Base-by-base conservation (phyloP, 2,329 filamentous ascomycete species). In the Xylariaceae sp. region DNA sequence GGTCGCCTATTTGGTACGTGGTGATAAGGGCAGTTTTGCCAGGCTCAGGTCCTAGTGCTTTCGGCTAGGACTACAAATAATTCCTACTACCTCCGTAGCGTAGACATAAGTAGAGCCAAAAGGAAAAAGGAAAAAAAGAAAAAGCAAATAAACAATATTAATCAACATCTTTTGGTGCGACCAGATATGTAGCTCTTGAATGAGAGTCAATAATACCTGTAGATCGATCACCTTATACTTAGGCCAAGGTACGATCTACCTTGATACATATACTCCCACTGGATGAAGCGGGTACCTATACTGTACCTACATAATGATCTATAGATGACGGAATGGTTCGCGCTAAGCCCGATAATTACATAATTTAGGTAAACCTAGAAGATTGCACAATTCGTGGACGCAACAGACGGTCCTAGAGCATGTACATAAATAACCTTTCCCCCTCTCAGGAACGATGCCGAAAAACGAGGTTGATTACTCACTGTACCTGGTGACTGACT, bases 401-500 rank as follows among this genome's bases (percentile, higher is more conserved):
- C 14, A 29, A 37, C 23, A 18, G 20, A 41, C 44, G 52, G 44
- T 40, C 51, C 44, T 56, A 48, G n/a, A n/a, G n/a, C n/a, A n/a
- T n/a, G n/a, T n/a, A n/a, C n/a, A n/a, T n/a, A n/a, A n/a, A n/a
- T n/a, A 20, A 20, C 29, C 7, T 29, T 26, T 26, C 29, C 16
- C 37, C 47, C 46, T 44, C n/a, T 21, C 20, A 9, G 32, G 41
- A 48, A 64, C 58, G 48, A 76, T 74, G 69, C 54, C 67, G 52
- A 65, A 77, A 56, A 60, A 73, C 70, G 68, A 75, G 19, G 79
- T 89, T 45, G 86, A 96, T 74, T 93, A 96, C 72, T 87, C 88
- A 47, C 79, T 97, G 40, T 97, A 97, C 72, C 82, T 97, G 55
- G 93, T 97, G 65, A 97, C 93, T 4, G 93, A 97, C 80, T 95